A percentile compares a stretch with the other conserved stretches of the same genome.
phyloP scores from a whole-genome alignment of 192 early-diverging fungal species.

The Rhizophagus clarus region DNA sequence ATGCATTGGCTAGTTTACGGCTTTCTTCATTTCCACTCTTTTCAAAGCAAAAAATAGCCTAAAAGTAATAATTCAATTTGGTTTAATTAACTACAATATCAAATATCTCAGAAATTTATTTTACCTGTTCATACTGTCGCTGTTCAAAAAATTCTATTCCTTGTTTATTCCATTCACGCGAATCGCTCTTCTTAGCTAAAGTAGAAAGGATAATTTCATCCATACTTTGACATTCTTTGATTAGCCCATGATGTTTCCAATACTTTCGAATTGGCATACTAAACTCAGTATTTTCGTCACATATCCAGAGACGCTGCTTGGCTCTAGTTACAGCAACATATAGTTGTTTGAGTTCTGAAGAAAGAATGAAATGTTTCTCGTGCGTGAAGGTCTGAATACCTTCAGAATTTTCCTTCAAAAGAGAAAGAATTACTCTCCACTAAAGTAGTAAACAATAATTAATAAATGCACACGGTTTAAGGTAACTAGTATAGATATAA shows the following conservation, averaged over 20 bases:
- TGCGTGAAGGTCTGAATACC: neutral
- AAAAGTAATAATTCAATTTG: neutral
- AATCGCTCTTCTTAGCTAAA: neutral
- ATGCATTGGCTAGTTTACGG: slow-evolving; percentile 11
- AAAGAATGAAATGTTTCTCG: slow-evolving; percentile 24
- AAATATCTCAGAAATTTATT: neutral
- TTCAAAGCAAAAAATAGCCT: slow-evolving; percentile 27
- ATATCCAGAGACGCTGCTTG: slow-evolving; percentile 24
- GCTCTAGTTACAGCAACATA: slow-evolving; percentile 24
- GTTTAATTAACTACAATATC: neutral
- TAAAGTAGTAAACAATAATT: neutral
- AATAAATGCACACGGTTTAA: neutral
- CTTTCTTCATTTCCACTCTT: slow-evolving; percentile 8
- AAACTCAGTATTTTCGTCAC: neutral
- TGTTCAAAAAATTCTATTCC: slow-evolving; percentile 9
- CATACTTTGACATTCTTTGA: neutral
- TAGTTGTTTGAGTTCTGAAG: slow-evolving; percentile 15
- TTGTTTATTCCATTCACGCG: slow-evolving; percentile 17
- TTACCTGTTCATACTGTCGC: slow-evolving; percentile 22
- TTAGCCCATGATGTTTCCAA: neutral
- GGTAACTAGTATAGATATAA: neutral
- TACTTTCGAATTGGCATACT: slow-evolving; percentile 11
- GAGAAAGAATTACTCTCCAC: slow-evolving; percentile 19
- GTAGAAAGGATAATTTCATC: neutral
- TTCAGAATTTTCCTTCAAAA: neutral